Evolutionary conservation across 2,329 filamentous ascomycete species (phyloP), one percentile per base, ranked within the genome.

Genomic region (Pseudogymnoascus sp.): DNA sequence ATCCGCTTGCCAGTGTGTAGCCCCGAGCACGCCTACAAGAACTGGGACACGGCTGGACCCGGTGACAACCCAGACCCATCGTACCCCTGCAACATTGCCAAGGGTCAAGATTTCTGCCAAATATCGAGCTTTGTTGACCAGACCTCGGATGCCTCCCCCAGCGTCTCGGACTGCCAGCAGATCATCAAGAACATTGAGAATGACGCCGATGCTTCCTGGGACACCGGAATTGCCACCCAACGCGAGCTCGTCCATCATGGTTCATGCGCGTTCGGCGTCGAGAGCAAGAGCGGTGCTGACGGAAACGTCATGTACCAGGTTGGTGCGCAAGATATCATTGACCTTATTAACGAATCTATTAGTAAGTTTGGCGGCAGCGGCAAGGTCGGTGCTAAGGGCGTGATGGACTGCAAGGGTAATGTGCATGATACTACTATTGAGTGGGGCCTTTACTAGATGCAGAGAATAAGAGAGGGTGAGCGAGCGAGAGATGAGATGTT

Each of bases 1-100:
- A 68, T 77, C 40, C 69, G 67, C 6, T 67, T 77, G 1, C 75
- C 75, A 37, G 73, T 77, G 13, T 77, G 75, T 68, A 71, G 68
- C 59, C 63, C 71, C 31, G 68, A 72, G 7, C 64, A 65, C 5
- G 76, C 74, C 10, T 72, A 60, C 37, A 62, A 68, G 62, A 67
- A 69, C 24, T 77, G 74, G 74, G 58, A 72, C 4, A 66, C 65
- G 13, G 29, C 62, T 58, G 66, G 61, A 60, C 59, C 61, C 33
- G 66, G 62, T 40, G 54, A 50, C 58, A 66, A 71, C 64, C 21
- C 21, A 21, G 44, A 54, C 24, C 21, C 24, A 26, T 39, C 15
- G 15, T 76, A 69, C 62, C 75, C 74, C 1, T 76, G 75, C 68
- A 66, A 72, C 63, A 61, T 68, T n/a, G 61, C 65, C 26, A 65